These are phyloP conservation scores for Zostera marina DNA, from an alignment of 116 monocot genomes.

Conservation along the genomic window DNA sequence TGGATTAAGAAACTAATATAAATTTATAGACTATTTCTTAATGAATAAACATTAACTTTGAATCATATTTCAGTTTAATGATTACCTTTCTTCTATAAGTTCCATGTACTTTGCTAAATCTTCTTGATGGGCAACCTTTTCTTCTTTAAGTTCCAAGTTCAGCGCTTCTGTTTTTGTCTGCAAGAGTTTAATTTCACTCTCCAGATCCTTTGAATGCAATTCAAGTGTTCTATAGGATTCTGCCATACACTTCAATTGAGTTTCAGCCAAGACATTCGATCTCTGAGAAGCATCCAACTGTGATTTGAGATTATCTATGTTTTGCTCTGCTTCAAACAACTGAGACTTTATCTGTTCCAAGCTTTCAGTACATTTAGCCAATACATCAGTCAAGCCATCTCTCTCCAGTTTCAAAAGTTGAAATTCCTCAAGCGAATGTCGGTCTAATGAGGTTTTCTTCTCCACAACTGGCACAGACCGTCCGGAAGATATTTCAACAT, in stretches of 20 bases:
- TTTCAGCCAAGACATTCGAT: conserved; percentile 58
- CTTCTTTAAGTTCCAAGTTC: conserved; percentile 46
- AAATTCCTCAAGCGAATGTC: conserved; percentile 25
- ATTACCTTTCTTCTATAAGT: conserved; percentile 66
- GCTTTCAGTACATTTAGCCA: conserved; percentile 36
- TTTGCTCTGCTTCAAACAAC: conserved; percentile 32
- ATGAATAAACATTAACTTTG: neutral
- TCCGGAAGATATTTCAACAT: conserved; percentile 19
- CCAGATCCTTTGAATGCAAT: conserved; percentile 28
- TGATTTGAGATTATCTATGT: conserved; percentile 26
- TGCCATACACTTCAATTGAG: conserved; percentile 87
- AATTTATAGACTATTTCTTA: neutral
- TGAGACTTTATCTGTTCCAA: conserved; percentile 27
- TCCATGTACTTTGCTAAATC: conserved; percentile 38
- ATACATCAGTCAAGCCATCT: conserved; percentile 24
- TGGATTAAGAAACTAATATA: neutral
- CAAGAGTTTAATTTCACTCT: conserved; percentile 35
- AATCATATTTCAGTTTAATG: neutral
- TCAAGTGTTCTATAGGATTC: conserved; percentile 81
- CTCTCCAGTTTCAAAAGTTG: conserved; percentile 55
- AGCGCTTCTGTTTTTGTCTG: conserved; percentile 30
- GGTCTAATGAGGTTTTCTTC: conserved; percentile 3
- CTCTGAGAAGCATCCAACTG: conserved; percentile 46
- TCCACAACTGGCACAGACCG: conserved; percentile 12
- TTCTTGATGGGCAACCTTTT: conserved; percentile 42